Base-by-base conservation (phyloP, 169 alveolate species). In the Eimeria maxima region DNA sequence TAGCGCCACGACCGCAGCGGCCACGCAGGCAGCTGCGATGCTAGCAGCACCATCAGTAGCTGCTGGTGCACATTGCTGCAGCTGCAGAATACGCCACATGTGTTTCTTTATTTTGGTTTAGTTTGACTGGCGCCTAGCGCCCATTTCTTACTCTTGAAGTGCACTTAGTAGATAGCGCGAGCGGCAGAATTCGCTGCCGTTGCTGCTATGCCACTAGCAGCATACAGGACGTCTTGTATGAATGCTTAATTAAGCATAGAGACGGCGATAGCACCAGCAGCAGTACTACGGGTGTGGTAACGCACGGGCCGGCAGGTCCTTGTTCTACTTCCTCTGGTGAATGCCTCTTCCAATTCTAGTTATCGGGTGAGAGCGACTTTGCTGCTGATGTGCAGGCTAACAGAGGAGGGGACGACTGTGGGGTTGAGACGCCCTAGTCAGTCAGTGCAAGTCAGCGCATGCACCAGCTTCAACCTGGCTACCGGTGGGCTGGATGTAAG, bases 1-100 rank as follows among this genome's bases (percentile, higher is more conserved):
- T 74, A 42, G 86, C 60, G 53, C 22, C 38, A 44, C 27, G 29
- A 8, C 60, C 86, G 57, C 86, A 74, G 57, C 53, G 86, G 86
- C 86, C 57, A 74, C 29, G 38, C 57, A 74, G 86, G 53, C 86
- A 60, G 86, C 86, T 74, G 86, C 57, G 86, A 20, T n/a, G 86
- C 60, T 44, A 74, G 86, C 86, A 74, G 86, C 86, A 74, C 60
- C 86, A 74, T 55, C 60, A 33, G 86, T 44, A 20, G 86, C 86
- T 74, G 24, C 60, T 74, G 24, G 60, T 74, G 60, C 86, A 74
- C 86, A 74, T 44, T 69, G 78, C 78, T 69, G 78, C 78, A 27
- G 14, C 5, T 69, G 44, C 78, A n/a, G 47, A 29, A 69, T 69
- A 69, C 78, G 78, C 78, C 78, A 27, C 78, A 45, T 69, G 10